Percentiles rank a stretch among this genome's conserved stretches.
phyloP scores from a whole-genome alignment of 1,284 basidiomycete genomes.

The Moesziomyces antarcticus region DNA sequence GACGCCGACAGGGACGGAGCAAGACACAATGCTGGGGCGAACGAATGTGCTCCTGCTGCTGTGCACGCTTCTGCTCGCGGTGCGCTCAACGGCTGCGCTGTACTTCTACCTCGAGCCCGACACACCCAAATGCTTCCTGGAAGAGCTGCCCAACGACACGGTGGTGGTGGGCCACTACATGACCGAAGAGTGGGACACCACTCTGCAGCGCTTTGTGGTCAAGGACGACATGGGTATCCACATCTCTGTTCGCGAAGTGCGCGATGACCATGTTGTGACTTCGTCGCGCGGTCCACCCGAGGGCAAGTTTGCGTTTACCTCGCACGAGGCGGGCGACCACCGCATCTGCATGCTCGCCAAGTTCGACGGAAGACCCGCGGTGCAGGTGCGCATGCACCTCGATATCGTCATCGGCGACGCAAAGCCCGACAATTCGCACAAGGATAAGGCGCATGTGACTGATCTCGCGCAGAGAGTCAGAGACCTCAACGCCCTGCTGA shows the following conservation, averaged over 20 bases:
- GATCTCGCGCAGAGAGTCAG: conserved; percentile 86
- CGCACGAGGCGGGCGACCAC: conserved; percentile 95
- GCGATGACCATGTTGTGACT: conserved; percentile 70
- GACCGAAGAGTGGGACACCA: conserved; percentile 89
- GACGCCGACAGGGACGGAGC: not conserved
- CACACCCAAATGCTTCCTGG: conserved; percentile 81
- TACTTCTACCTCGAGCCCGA: conserved; percentile 70
- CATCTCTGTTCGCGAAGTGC: conserved; percentile 76
- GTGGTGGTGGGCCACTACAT: conserved; percentile 82
- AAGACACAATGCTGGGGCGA: conserved; percentile 20
- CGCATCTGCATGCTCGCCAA: conserved; percentile 93
- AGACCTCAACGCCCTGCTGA: conserved; percentile 90
- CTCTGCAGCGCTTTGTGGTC: conserved; percentile 76
- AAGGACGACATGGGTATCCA: conserved; percentile 86
- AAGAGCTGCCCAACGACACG: conserved; percentile 96
- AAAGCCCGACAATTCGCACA: conserved; percentile 74
- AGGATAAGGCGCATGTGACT: conserved; percentile 76
- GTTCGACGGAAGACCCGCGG: conserved; percentile 70
- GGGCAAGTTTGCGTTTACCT: conserved; percentile 95
- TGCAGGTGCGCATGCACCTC: conserved; percentile 92
- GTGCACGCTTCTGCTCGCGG: conserved; percentile 16
- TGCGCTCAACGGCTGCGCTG: conserved; percentile 46
- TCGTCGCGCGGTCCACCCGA: conserved; percentile 88
- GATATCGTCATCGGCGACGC: conserved; percentile 90
- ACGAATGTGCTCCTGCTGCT: conserved; percentile 8